Base-by-base conservation (phyloP, 371 early-diverging fungal genomes). In the Umbelopsis sp. region DNA sequence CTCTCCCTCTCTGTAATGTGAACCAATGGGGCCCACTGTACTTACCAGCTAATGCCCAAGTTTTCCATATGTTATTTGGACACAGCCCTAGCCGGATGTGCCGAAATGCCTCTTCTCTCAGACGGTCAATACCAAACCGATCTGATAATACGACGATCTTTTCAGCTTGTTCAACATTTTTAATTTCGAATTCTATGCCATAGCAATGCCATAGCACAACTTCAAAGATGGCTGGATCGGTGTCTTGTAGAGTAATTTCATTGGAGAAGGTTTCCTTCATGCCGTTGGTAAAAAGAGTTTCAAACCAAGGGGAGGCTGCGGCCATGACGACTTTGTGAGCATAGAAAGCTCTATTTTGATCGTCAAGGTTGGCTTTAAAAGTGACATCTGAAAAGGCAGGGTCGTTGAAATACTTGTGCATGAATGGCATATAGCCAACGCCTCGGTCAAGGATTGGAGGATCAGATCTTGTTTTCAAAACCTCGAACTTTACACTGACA, bases 211-310 rank as follows among this genome's bases (percentile, higher is more conserved):
- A 79, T 14, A 88, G 68, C 44, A 88, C 46, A 14, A 81, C 68
- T 25, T 74, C 70, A 66, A 88, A 86, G 4, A 76, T 80, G 3
- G 71, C 74, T 38, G 81, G 80, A 20, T 81, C 75, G 4, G 82
- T 80, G 63, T 84, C 80, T 65, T 74, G 70, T 7, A 88, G 75
- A 18, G 72, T 74, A 5, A 88, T 83, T 18, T 80, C 76, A 22
- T 74, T 68, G 51, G 87, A 84, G 44, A 66, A 82, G 0, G 86
- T 81, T 65, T 88, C 88, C 16, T 80, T 82, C 88, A 88, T 87
- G 29, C 88, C 88, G 66, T 86, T 88, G 35, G 85, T 80, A 50
- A 88, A 83, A 69, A 88, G 74, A 35, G 83, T 81, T 44, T 82
- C 76, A 46, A 88, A 88, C 67, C 82, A 85, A 5, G 86, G 78